A percentile compares a stretch with the other conserved stretches of the same genome.
phyloP scores from a whole-genome alignment of 805 yeast species.

The Starmerella scarabaei region DNA sequence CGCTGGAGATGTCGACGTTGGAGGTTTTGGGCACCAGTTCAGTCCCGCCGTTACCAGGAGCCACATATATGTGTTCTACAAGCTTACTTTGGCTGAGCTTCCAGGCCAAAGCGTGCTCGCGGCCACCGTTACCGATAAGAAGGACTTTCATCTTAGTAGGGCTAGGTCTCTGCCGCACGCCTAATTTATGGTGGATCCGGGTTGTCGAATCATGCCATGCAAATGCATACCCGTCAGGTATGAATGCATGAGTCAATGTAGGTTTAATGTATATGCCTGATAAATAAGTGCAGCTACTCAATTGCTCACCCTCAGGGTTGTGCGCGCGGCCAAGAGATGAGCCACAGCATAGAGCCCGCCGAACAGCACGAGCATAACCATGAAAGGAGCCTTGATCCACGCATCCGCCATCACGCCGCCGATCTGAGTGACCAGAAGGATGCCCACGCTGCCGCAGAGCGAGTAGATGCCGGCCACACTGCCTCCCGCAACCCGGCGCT shows the following conservation, averaged over 20 bases:
- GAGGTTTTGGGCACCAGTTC: constrained; percentile 40
- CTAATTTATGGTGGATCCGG: no score
- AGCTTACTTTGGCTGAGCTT: constrained; percentile 64
- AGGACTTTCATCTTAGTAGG: constrained; percentile 42
- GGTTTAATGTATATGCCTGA: no score
- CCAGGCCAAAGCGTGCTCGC: constrained; percentile 97
- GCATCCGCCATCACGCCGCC: constrained; percentile 51
- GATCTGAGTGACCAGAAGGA: constrained; percentile 42
- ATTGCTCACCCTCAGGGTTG: no score
- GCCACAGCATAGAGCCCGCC: no score
- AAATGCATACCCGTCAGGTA: not conserved
- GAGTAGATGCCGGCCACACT: constrained; percentile 55
- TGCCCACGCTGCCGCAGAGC: constrained; percentile 58
- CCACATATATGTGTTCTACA: constrained; percentile 67
- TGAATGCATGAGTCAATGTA: constrained; percentile 2
- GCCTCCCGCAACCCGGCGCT: constrained; percentile 40
- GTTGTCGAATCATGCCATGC: not conserved
- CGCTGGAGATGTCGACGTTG: constrained; percentile 56
- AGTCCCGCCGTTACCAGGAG: constrained; percentile 96
- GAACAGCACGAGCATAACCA: constrained; percentile 37
- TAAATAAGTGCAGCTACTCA: no score
- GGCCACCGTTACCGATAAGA: constrained; percentile 94
- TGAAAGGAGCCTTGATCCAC: constrained; percentile 48
- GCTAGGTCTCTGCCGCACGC: not conserved
- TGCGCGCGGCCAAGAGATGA: no score